Evolutionary conservation across 2,329 filamentous ascomycete species (phyloP).

Genomic region (Chaetomium globosum): DNA sequence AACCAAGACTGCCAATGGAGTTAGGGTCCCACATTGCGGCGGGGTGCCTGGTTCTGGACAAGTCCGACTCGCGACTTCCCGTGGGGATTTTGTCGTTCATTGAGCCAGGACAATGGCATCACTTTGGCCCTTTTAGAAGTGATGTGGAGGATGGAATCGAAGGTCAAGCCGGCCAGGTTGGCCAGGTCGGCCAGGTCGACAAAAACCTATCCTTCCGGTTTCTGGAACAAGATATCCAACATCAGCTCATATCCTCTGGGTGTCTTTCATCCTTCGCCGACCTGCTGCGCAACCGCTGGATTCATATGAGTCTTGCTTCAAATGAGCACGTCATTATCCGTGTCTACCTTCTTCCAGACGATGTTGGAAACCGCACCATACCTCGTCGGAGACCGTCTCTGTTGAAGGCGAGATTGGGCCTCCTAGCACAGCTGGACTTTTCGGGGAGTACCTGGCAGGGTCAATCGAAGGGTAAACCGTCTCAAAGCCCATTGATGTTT

Average conservation of each 20-base stretch:
- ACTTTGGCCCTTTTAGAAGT: neutral
- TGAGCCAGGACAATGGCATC: conserved; percentile 9
- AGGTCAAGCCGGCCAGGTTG: no score
- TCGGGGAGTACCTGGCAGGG: conserved; percentile 61
- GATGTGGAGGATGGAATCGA: neutral
- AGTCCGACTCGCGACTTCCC: conserved; percentile 12
- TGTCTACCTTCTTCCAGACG: conserved; percentile 67
- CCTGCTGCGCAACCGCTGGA: conserved; percentile 48
- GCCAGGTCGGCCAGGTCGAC: neutral
- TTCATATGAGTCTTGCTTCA: conserved; percentile 47
- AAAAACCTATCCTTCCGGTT: neutral
- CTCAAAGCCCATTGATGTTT: conserved; percentile 36
- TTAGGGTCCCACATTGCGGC: conserved; percentile 27
- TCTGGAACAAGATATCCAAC: conserved; percentile 26
- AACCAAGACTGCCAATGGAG: conserved; percentile 8
- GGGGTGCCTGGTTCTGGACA: conserved; percentile 29
- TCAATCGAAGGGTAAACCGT: conserved; percentile 23
- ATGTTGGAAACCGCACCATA: conserved; percentile 59
- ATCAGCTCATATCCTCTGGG: conserved; percentile 22
- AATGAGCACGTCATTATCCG: conserved; percentile 47
- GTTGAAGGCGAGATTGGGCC: conserved; percentile 47
- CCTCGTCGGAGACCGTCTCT: conserved; percentile 52
- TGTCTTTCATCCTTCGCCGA: conserved; percentile 22
- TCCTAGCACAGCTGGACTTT: conserved; percentile 60
- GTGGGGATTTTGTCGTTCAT: conserved; percentile 13